A percentile compares a stretch with the other conserved stretches of the same genome.
These are phyloP conservation scores for Trichophyton equinum DNA, from an alignment of 2,329 filamentous ascomycete species.

Conservation along the genomic window DNA sequence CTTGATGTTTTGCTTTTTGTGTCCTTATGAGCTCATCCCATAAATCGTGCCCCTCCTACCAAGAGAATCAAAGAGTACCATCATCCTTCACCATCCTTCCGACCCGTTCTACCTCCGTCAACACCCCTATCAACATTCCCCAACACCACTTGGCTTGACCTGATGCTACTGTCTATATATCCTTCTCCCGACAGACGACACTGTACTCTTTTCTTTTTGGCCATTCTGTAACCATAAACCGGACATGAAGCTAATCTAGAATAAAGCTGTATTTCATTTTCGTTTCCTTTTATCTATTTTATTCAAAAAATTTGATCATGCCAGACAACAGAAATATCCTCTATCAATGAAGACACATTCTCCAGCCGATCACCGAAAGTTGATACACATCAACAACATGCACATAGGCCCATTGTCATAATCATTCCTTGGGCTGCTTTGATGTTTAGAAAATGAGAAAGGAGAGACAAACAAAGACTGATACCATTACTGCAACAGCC, in stretches of 20 bases:
- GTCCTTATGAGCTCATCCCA: background rate
- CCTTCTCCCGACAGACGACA: background rate
- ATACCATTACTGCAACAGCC: background rate
- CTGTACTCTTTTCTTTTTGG: slow-evolving; percentile 2
- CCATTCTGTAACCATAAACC: slow-evolving; percentile 6
- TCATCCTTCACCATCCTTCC: background rate
- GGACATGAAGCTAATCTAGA: slow-evolving; percentile 3
- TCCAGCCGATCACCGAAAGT: background rate
- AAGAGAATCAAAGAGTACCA: background rate
- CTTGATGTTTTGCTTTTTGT: slow-evolving; percentile 1
- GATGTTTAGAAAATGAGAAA: background rate
- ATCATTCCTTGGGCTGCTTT: background rate
- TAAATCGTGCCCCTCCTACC: background rate
- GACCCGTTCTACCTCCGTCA: background rate
- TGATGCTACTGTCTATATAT: slow-evolving; percentile 1
- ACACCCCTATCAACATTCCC: background rate
- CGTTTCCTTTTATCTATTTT: background rate
- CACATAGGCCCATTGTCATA: background rate
- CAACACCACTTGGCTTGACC: background rate
- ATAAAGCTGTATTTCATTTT: background rate
- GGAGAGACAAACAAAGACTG: background rate
- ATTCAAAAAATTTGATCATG: background rate
- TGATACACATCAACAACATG: background rate
- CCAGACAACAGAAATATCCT: background rate
- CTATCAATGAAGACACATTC: no score